Percentiles rank a stretch among this genome's conserved stretches.
phyloP scores from a whole-genome alignment of 2,329 filamentous ascomycete genomes.

The Alternaria dauci region DNA sequence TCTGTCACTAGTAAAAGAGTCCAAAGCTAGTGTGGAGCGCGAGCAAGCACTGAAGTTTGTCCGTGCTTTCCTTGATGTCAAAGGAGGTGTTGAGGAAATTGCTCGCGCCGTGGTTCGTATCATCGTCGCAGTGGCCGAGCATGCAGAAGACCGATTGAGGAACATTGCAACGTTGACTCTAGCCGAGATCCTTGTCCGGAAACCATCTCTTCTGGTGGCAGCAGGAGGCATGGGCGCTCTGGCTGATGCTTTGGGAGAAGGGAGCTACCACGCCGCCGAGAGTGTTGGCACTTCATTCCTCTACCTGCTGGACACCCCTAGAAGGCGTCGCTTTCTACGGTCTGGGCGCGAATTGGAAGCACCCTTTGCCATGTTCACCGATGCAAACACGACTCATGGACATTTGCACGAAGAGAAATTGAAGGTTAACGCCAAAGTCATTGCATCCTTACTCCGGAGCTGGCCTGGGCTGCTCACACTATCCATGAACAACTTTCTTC shows the following conservation, averaged over 20 bases:
- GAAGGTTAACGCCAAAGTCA: constrained; percentile 90
- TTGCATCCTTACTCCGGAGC: constrained; percentile 86
- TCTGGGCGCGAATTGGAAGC: constrained; percentile 90
- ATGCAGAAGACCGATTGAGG: constrained; percentile 82
- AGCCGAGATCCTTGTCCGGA: constrained; percentile 87
- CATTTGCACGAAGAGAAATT: constrained; percentile 68
- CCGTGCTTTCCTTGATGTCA: constrained; percentile 92
- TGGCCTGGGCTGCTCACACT: constrained; percentile 93
- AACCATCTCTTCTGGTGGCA: constrained; percentile 80
- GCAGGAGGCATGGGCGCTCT: constrained; percentile 85
- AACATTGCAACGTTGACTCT: constrained; percentile 93
- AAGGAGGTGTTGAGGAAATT: constrained; percentile 87
- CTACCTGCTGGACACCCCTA: constrained; percentile 85
- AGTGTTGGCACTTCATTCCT: constrained; percentile 88
- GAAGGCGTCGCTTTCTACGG: constrained; percentile 80
- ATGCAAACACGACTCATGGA: constrained; percentile 67
- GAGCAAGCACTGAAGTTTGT: constrained; percentile 98
- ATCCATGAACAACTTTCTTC: constrained; percentile 85
- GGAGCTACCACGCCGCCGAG: constrained; percentile 90
- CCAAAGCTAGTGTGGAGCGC: constrained; percentile 94
- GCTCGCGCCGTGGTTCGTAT: constrained; percentile 87
- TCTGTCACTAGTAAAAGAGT: constrained; percentile 90
- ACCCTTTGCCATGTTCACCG: constrained; percentile 88
- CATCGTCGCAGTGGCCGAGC: constrained; percentile 88
- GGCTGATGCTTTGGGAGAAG: constrained; percentile 91